Evolutionary conservation across 2,329 filamentous ascomycete genomes (phyloP), one percentile per base, ranked within the genome.

Genomic region (Fusarium burgessii): DNA sequence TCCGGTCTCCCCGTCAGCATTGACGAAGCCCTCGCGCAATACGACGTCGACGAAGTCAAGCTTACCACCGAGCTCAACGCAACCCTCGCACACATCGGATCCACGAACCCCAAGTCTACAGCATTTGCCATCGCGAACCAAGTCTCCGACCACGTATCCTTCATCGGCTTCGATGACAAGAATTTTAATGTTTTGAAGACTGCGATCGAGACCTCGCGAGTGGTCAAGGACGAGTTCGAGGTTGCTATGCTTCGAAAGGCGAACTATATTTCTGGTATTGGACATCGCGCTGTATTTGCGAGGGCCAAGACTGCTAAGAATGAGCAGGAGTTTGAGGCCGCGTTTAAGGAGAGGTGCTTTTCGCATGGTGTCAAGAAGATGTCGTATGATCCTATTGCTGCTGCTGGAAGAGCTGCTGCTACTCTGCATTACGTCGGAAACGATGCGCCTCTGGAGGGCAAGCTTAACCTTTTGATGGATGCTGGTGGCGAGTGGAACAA

Each of bases 341-440:
- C 91, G 1, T 97, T 98, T 78, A 80, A 97, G 14, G 90, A 93
- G 78, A 86, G 87, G 33, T 97, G 93, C 79, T 88, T 96, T 65
- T 87, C 90, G 55, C 86, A 91, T 66, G 93, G 92, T 27, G 92
- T 92, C 56, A 91, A 90, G 78, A 90, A 96, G 75, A 94, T 97
- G 84, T 91, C 95, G 2, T 98, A 98, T 81, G 89, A 92, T 72
- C 91, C 92, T 66, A 98, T 98, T 76, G 90, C 96, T 20, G 95
- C 94, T 1, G 89, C 89, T 36, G 95, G 95, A 14, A 87, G 90
- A 8, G 91, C 93, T 18, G 95, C 92, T 1, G 93, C 94, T 8
- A 96, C 93, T 3, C 86, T 98, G 36, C 95, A 98, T 82, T 98
- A 98, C 76, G 89, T 94, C 27, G 89, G 91, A 77, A 97, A 97